phyloP scores from a whole-genome alignment of 345 rosid species.

The Camelina neglecta region DNA sequence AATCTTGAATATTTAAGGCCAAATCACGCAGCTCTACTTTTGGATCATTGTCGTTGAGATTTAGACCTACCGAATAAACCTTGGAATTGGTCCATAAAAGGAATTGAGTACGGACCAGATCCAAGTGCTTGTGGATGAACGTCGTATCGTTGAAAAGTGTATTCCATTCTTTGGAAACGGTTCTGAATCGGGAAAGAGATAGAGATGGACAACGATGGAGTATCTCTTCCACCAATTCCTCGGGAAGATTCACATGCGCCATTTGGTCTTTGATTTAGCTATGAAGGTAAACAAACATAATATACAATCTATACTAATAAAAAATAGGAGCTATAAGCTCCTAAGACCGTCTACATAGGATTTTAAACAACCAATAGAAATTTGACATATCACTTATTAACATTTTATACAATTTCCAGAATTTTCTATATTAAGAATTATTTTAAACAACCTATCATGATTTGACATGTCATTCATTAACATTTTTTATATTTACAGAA shows the following conservation, averaged over 20 bases:
- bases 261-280: conserved; percentile 6
- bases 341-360: no score
- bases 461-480: no score
- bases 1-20: neutral
- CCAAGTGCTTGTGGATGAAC: neutral
- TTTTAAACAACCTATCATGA: no score
- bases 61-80: neutral
- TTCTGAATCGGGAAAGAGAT: neutral
- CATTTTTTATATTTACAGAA: no score
- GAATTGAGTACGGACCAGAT: neutral
- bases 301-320: neutral
- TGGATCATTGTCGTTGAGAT: neutral
- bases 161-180: conserved; percentile 13
- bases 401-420: no score
- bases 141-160: neutral
- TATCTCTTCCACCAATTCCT: conserved; percentile 16
- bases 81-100: neutral
- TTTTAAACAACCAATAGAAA: no score
- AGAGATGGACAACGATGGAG: neutral
- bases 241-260: neutral
- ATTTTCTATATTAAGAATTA: no score
- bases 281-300: neutral
- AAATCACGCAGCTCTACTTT: neutral
- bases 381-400: no score
- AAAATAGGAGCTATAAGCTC: no score